These are phyloP conservation scores for Saturnispora saitoi DNA, from an alignment of 805 yeast genomes.

Conservation along the genomic window DNA sequence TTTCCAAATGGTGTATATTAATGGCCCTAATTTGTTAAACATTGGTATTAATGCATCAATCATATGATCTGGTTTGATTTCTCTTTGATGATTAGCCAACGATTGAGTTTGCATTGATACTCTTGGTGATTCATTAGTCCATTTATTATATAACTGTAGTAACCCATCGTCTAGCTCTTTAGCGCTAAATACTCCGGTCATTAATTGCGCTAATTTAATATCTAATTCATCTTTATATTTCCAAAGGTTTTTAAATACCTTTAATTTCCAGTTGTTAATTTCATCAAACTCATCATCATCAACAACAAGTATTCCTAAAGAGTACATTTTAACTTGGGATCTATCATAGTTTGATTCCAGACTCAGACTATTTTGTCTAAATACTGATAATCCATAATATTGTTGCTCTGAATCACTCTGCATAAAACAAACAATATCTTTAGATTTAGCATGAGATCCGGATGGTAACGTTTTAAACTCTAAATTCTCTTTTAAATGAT, in stretches of 20 bases:
- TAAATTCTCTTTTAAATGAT: constrained; percentile 33
- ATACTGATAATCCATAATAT: constrained; percentile 43
- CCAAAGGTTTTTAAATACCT: constrained; percentile 35
- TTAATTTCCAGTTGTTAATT: constrained; percentile 32
- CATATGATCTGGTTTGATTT: constrained; percentile 33
- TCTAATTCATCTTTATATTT: constrained; percentile 27
- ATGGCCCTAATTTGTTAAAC: constrained; percentile 51
- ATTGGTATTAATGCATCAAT: constrained; percentile 38
- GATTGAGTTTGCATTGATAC: not conserved
- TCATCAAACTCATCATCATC: constrained; percentile 30
- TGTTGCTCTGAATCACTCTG: constrained; percentile 18
- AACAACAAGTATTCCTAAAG: constrained; percentile 53
- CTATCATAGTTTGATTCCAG: constrained; percentile 27
- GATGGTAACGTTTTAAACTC: constrained; percentile 65
- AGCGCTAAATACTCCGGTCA: not conserved
- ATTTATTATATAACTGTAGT: not conserved
- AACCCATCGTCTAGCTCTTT: not conserved
- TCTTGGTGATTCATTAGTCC: not conserved
- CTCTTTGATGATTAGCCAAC: constrained; percentile 2
- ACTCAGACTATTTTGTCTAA: constrained; percentile 32
- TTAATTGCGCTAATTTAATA: constrained; percentile 7
- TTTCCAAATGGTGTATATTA: constrained; percentile 57
- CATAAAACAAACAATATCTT: constrained; percentile 49
- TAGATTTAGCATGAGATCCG: constrained; percentile 46
- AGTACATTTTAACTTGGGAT: constrained; percentile 47